Base-by-base conservation (phyloP, 345 rosid genomes). In the Cardamine occulta region DNA sequence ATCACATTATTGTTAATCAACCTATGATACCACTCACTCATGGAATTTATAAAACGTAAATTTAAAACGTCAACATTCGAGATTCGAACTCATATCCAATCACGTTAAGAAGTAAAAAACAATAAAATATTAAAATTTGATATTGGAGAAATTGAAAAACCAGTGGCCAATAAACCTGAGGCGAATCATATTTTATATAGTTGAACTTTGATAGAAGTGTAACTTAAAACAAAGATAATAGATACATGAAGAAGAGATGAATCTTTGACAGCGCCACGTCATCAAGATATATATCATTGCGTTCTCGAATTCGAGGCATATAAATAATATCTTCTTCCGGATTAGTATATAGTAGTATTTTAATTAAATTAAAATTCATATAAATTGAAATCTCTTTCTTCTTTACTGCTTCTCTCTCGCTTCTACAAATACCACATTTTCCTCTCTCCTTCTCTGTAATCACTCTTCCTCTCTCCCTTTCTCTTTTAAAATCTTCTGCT, bases 231-330 rank as follows among this genome's bases (percentile, higher is more conserved):
- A 44, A 44, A 44, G 15, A 17, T 5, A 44, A 10, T 6, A 56
- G n/a, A 31, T 2, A 60, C 11, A 60, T 37, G 0, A 7, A 37
- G 32, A 72, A 2, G 24, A 10, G 34, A 10, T n/a, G 68, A 58
- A 68, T 69, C 74, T 68, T 68, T 52, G 4, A 55, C 53, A 55
- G 18, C 24, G 53, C 80, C 80, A 77, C 80, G 80, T 70, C 80
- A 70, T 18, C 17, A 58, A 21, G 71, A 31, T 28, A 28, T 24
- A 34, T 26, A 70, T 69, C 40, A 76, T 32, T 76, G 51, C 31
- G 40, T 54, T 70, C 21, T 76, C 75, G 51, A 63, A 4, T 23
- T 76, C 71, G 56, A 63, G 8, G 59, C 75, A 6, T 28, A 61
- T 6, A 17, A 15, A 45, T 1, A 15, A 26, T 56, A 56, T 56